Percentiles rank a stretch among this genome's conserved stretches.
phyloP scores from a whole-genome alignment of 1,139 yeast species.

The Petasospora fabianii region DNA sequence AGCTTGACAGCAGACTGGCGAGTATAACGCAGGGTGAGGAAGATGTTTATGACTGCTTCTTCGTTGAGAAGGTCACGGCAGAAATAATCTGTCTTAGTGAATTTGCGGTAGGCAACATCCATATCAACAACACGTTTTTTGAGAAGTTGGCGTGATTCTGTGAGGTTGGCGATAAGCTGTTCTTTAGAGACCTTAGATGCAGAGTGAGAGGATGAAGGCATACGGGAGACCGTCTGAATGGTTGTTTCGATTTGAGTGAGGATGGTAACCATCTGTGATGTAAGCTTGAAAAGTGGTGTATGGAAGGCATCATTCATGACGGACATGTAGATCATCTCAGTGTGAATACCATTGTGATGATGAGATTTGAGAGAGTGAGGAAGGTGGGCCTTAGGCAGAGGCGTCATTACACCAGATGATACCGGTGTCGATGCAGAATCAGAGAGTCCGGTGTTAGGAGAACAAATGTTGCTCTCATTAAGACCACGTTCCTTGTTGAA shows the following conservation, averaged over 20 bases:
- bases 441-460: conserved; percentile 3
- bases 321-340: conserved; percentile 23
- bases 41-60: conserved; percentile 32
- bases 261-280: conserved; percentile 30
- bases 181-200: not conserved
- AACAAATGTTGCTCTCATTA: not conserved
- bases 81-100: conserved; percentile 33
- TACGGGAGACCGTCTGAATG: conserved; percentile 18
- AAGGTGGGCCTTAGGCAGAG: conserved; percentile 21
- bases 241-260: conserved; percentile 26
- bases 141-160: conserved; percentile 3
- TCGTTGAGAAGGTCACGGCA: conserved; percentile 32
- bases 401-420: conserved; percentile 27
- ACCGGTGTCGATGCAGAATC: conserved; percentile 5
- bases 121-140: conserved; percentile 26
- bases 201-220: not conserved
- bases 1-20: conserved; percentile 36
- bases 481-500: conserved; percentile 3
- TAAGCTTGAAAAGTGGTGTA: conserved; percentile 27
- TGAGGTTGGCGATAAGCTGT: not conserved
- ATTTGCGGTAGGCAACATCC: conserved; percentile 33
- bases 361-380: conserved; percentile 9
- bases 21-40: conserved; percentile 34
- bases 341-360: conserved; percentile 5
- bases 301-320: conserved; percentile 33